These are phyloP conservation scores for Lichtheimia corymbifera DNA, from an alignment of 371 early-diverging fungal species.

Conservation along the genomic window DNA sequence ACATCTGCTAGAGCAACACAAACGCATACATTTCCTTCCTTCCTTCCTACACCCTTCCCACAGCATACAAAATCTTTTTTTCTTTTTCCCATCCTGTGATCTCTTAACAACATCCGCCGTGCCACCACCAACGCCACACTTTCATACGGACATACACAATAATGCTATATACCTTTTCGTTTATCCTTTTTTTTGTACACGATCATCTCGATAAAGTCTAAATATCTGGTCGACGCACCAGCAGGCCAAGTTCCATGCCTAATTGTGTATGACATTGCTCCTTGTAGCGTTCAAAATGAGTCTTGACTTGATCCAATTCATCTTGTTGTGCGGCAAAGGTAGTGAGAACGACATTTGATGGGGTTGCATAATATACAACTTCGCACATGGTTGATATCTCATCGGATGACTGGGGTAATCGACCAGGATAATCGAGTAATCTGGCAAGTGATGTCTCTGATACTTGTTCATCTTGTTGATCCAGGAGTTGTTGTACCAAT, in stretches of 20 bases:
- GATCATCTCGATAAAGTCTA: background rate
- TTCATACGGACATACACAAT: background rate
- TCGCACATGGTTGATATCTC: constrained; percentile 41
- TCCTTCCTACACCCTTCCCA: background rate
- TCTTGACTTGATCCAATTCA: constrained; percentile 1
- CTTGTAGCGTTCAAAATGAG: background rate
- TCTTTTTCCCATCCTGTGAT: background rate
- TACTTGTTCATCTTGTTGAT: no score
- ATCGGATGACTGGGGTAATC: constrained; percentile 51
- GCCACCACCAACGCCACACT: background rate
- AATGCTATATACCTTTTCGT: no score
- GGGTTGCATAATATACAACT: constrained; percentile 45
- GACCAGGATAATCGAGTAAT: constrained; percentile 64
- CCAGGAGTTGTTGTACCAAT: no score
- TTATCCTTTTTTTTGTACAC: background rate
- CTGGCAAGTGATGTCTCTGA: constrained; percentile 34
- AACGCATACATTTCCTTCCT: background rate
- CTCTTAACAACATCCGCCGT: background rate
- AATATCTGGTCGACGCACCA: constrained; percentile 4
- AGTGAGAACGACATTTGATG: background rate
- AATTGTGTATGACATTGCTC: constrained; percentile 2
- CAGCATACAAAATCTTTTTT: background rate
- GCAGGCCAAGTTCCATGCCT: constrained; percentile 1
- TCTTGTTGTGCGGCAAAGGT: constrained; percentile 7
- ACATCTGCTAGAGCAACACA: background rate